Base-by-base conservation (phyloP, 2,329 filamentous ascomycete genomes). In the Pseudocercospora eumusae region DNA sequence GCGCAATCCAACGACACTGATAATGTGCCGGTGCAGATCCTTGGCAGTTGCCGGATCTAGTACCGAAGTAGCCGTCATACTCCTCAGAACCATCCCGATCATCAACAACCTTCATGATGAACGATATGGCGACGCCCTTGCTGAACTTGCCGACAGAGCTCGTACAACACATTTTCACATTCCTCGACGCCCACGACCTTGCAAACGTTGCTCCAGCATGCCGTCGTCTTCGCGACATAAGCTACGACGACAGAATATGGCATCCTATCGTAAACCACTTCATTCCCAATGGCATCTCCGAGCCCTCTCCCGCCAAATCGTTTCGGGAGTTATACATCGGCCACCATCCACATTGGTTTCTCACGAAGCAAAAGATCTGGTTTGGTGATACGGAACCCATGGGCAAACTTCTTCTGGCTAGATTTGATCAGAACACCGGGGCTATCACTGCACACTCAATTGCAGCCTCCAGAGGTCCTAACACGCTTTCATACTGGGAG, bases 311-410 rank as follows among this genome's bases (percentile, higher is more conserved):
- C 6, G 87, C 83, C 70, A 68, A 77, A 1, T 87, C 82, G 23
- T 96, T 88, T 76, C 85, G 85, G 61, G 83, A 89, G 25, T 83
- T 96, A 2, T 96, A 90, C 74, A 79, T 83, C 45, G 82, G 87
- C 20, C 90, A 95, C 73, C 84, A 95, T 66, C 88, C 89, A 0
- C 86, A 88, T 69, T 97, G 93, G 93, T 96, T 96, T 71, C 80
- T 97, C 0, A 82, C 90, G 0, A 86, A 84, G 56, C 82, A 90
- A 73, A 93, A 90, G 75, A 80, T 97, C 66, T 97, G 93, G 93
- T 93, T 96, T 71, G 85, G 86, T 62, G 91, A 96, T 75, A 83
- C 81, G 1, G 83, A 87, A 28, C 82, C 91, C 53, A 88, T 84
- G 1, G 93, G 93, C 0, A 89, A 89, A 72, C 76, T 96, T 45